Conservation (phyloP, 148 eudicot genomes). For the Spergularia bocconei region DNA sequence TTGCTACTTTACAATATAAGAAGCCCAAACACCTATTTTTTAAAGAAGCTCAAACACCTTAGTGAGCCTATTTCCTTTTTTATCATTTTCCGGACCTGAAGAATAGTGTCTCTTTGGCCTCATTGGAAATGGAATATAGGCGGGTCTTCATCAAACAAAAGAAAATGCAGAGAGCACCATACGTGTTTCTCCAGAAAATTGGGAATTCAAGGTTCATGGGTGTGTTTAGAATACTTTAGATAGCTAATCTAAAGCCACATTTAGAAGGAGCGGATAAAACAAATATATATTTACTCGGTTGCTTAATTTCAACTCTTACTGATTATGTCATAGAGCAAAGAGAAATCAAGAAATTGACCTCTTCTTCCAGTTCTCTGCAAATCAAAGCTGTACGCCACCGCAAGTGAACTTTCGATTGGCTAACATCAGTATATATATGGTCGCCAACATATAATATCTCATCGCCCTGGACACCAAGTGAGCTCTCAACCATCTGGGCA, state of each 20-base stretch:
- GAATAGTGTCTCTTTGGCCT: too few relatives aligned
- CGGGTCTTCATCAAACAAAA: neutral
- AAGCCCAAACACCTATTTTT: too few relatives aligned
- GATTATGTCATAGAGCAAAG: slow-evolving; percentile 5
- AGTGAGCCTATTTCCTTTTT: too few relatives aligned
- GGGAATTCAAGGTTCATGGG: neutral
- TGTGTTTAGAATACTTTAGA: neutral
- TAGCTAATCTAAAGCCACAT: neutral
- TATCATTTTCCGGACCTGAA: too few relatives aligned
- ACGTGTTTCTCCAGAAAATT: neutral
- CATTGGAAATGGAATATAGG: neutral
- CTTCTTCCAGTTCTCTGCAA: slow-evolving; percentile 91
- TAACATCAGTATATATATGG: slow-evolving; percentile 97
- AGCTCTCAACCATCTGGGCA: slow-evolving; percentile 97
- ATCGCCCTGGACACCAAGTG: slow-evolving; percentile 84
- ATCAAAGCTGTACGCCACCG: slow-evolving; percentile 97
- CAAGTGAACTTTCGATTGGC: slow-evolving; percentile 91
- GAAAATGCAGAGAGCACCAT: neutral
- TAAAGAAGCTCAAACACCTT: too few relatives aligned
- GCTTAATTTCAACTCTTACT: neutral
- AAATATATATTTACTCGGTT: neutral
- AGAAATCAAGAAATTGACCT: slow-evolving; percentile 45
- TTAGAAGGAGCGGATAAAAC: neutral
- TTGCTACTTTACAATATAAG: too few relatives aligned
- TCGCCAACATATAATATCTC: slow-evolving; percentile 96